Base-by-base conservation (phyloP, 495 filamentous ascomycete genomes). In the Aspergillus avenaceus region DNA sequence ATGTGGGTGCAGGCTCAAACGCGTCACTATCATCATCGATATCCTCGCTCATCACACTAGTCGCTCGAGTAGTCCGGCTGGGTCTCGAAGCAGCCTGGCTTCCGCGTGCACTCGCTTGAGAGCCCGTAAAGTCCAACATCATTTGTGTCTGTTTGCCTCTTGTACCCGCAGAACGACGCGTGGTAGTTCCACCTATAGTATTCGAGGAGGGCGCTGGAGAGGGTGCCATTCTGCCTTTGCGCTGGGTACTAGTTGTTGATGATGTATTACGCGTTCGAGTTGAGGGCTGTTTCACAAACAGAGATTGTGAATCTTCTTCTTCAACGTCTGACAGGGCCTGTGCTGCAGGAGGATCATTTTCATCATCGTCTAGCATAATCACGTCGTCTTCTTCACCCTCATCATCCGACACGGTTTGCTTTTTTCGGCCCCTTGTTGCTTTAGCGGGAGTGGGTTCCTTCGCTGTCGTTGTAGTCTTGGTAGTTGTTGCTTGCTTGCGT, bases 21-120 rank as follows among this genome's bases (percentile, higher is more conserved):
- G 86, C 90, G 72, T 96, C 90, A 48, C 87, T 79, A 53, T 82
- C 87, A 57, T 90, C 86, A 51, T 89, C 83, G 49, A 86, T 78
- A 55, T 85, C 74, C 29, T 71, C 69, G 32, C 62, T 71, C 27
- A 68, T 53, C 11, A 66, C 53, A 55, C 72, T 74, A 34, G 71
- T 50, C 19, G 65, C 61, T 55, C 63, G 70, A 11, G 68, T 65
- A 22, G 71, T 64, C 36, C 69, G 66, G 44, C 76, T 61, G 66
- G 65, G 47, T 59, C 70, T 66, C 56, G 58, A 21, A 18, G 45
- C 24, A 12, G 41, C 64, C 57, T 47, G 60, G n/a, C 26, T 41
- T 7, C 60, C 58, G 5, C 54, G 53, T 22, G 59, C 65, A 49
- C 73, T 69, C 9, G 74, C 67, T 40, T 73, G 76, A 28, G 84